Base-by-base conservation (phyloP, 306 rosid species). In the Malus asiatica region DNA sequence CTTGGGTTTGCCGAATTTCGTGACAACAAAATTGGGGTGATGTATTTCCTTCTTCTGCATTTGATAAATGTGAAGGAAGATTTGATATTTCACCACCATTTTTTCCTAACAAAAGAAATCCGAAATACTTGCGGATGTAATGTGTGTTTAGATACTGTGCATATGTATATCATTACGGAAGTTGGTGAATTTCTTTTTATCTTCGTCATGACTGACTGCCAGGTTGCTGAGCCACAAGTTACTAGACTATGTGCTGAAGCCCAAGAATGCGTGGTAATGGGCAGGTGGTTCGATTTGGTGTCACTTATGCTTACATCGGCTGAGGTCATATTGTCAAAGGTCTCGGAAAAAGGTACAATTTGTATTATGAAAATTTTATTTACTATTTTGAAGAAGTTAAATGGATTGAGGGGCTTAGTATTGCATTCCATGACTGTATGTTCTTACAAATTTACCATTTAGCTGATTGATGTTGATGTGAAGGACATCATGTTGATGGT, bases 181-280 rank as follows among this genome's bases (percentile, higher is more conserved):
- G 44, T 55, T 42, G 40, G 76, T 63, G 15, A 29, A 29, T 48
- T 58, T n/a, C 19, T 52, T 66, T 75, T 65, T 72, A 20, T 27
- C 35, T 27, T 25, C 64, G 16, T 75, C 58, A 42, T 77, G 79
- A 27, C 66, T 70, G 61, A 78, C 48, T 79, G 32, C 79, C 76
- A 92, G 99, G 93, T 87, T 86, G 93, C 97, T 16, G 93, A 92
- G 84, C 91, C 90, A 23, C 85, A 92, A 72, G 99, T 96, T 70
- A 83, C 83, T 48, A 89, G 91, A 68, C 93, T 96, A 16, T 92
- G 90, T 44, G 6, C 61, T 62, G 98, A 96, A 87, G 98, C 98
- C 46, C 86, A 87, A 73, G 91, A 92, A 61, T 88, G 88, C 78
- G 84, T 90, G 79, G 93, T 53, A 18, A 79, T 66, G 86, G 87